These are phyloP conservation scores for Nigrospora osmanthi DNA, from an alignment of 2,329 filamentous ascomycete species.

Conservation along the genomic window DNA sequence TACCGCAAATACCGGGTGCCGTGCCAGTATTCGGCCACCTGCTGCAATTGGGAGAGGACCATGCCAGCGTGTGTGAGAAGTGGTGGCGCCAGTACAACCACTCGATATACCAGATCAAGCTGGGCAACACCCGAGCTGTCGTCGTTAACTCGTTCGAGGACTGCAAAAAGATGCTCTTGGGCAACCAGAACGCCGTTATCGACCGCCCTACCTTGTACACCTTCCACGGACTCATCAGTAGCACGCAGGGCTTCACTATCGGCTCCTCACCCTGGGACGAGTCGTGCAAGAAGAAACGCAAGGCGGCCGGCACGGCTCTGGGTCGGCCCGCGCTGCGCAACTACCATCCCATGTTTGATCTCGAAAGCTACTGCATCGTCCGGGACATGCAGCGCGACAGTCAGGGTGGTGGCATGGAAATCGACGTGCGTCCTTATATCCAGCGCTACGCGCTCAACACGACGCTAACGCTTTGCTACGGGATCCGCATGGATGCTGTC, in stretches of 20 bases:
- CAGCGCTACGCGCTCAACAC: conserved; percentile 46
- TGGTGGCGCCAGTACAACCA: conserved; percentile 39
- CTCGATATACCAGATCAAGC: conserved; percentile 42
- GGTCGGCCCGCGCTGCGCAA: conserved; percentile 34
- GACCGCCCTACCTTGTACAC: conserved; percentile 43
- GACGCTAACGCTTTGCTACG: conserved; percentile 45
- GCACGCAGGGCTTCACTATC: conserved; percentile 46
- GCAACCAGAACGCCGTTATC: conserved; percentile 40
- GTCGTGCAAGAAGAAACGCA: conserved; percentile 43
- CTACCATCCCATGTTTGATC: conserved; percentile 44
- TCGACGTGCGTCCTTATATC: conserved; percentile 40
- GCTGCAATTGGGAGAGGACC: conserved; percentile 41
- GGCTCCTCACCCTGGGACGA: conserved; percentile 46
- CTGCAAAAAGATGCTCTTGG: conserved; percentile 40
- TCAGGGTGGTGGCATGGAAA: conserved; percentile 28
- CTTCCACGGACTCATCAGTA: conserved; percentile 44
- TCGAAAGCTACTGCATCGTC: conserved; percentile 42
- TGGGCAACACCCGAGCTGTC: conserved; percentile 44
- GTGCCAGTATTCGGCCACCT: conserved; percentile 42
- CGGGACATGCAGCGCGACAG: conserved; percentile 37
- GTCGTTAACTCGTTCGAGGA: conserved; percentile 45
- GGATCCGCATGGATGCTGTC: conserved; percentile 45
- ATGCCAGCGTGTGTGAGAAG: conserved; percentile 41
- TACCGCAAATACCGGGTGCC: conserved; percentile 42
- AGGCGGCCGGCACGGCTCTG: conserved; percentile 39